Evolutionary conservation across 371 early-diverging fungal species (phyloP).

Genomic region (Smittium culicis): DNA sequence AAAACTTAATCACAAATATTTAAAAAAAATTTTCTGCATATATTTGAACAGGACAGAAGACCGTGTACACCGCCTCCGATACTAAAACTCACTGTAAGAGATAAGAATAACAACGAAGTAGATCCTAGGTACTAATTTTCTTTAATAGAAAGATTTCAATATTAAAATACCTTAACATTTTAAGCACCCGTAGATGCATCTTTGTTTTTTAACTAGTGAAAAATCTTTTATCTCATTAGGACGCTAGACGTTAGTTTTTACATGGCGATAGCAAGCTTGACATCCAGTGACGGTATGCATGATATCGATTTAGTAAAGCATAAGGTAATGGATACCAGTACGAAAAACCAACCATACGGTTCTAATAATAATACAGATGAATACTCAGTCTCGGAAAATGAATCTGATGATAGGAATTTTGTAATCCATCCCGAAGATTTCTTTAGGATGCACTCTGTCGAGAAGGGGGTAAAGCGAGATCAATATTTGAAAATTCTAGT

Average conservation of each 20-base stretch:
- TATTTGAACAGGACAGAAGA: conserved; percentile 28
- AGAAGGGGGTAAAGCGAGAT: conserved; percentile 5
- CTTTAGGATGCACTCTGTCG: conserved; percentile 12
- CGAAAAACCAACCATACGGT: conserved; percentile 3
- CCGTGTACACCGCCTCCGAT: conserved; percentile 36
- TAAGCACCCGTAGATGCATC: neutral
- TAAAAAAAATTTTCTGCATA: neutral
- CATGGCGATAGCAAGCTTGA: conserved; percentile 45
- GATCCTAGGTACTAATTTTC: conserved; percentile 19
- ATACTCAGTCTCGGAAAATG: neutral
- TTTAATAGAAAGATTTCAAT: too few relatives aligned
- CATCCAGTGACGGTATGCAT: conserved; percentile 32
- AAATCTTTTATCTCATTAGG: conserved; percentile 22
- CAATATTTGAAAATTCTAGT: conserved; percentile 37
- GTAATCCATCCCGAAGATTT: conserved; percentile 17
- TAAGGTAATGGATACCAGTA: conserved; percentile 24
- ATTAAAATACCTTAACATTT: too few relatives aligned
- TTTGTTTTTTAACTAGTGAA: neutral
- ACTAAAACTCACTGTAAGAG: conserved; percentile 26
- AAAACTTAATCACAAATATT: neutral
- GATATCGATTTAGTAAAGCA: conserved; percentile 39
- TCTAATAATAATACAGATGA: neutral
- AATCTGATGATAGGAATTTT: conserved; percentile 15
- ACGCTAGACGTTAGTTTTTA: conserved; percentile 40
- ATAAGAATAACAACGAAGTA: conserved; percentile 16